A percentile compares a stretch with the other conserved stretches of the same genome.
Evolutionary conservation across 148 eudicot species (phyloP).

Genomic region (Euryodendron excelsum): DNA sequence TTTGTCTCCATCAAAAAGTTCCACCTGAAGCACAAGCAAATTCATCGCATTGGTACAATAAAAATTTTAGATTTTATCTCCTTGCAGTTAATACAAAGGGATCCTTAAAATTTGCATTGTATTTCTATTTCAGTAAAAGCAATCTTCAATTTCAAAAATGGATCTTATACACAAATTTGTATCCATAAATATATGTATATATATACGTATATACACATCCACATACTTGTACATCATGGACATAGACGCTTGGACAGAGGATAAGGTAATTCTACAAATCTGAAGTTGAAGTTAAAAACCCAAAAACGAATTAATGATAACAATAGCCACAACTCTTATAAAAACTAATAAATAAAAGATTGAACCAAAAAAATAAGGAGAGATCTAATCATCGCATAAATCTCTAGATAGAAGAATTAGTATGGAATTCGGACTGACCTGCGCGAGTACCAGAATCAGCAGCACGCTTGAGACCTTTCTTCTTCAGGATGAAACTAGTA

Average conservation of each 20-base stretch:
- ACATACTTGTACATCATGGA: background rate
- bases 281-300: background rate
- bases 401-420: background rate
- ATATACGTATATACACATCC: no score
- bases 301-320: background rate
- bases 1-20: background rate
- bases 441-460: conserved; percentile 77
- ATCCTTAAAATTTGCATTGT: background rate
- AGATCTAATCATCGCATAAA: background rate
- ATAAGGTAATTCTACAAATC: background rate
- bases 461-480: conserved; percentile 81
- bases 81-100: background rate
- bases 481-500: conserved; percentile 78
- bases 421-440: conserved; percentile 32
- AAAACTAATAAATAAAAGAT: background rate
- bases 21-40: background rate
- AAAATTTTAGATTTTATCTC: background rate
- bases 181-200: background rate
- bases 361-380: background rate
- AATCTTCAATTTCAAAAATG: background rate
- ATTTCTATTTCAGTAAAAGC: background rate
- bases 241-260: background rate
- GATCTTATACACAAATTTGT: no score
- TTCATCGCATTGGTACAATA: background rate
- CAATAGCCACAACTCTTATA: background rate